Conservation (phyloP, 768 basidiomycete species). For the Suillus bovinus region DNA sequence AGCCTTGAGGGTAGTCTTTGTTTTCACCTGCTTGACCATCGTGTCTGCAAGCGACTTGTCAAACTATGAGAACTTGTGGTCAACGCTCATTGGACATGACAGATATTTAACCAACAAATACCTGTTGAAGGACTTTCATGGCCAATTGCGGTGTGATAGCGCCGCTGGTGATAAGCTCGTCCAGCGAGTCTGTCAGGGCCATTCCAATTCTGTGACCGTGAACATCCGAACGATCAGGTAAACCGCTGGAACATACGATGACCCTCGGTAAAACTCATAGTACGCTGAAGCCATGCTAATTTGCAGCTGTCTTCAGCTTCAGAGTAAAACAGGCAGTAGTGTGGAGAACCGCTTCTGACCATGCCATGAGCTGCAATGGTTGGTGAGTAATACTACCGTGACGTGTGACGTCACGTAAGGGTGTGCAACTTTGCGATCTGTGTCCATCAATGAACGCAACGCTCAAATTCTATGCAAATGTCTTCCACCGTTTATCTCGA, state of each 20-base stretch:
- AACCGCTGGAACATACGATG: conserved; percentile 61
- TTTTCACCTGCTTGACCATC: conserved; percentile 92
- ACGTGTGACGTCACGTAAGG: conserved; percentile 26
- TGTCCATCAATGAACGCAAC: not conserved
- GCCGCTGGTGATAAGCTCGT: conserved; percentile 96
- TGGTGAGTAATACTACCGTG: conserved; percentile 14
- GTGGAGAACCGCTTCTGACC: conserved; percentile 3
- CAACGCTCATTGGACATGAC: conserved; percentile 3
- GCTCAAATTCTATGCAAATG: not conserved
- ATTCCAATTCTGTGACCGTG: conserved; percentile 79
- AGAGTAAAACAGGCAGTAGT: conserved; percentile 5
- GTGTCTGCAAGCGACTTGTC: conserved; percentile 94
- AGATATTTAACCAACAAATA: conserved; percentile 32
- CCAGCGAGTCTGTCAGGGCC: conserved; percentile 96
- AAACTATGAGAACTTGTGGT: conserved; percentile 55
- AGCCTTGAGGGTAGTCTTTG: conserved; percentile 92
- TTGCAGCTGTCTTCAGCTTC: conserved; percentile 11
- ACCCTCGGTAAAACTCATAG: conserved; percentile 92
- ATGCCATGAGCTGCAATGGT: conserved; percentile 6
- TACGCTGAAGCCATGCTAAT: conserved; percentile 74
- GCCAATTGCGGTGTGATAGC: conserved; percentile 97
- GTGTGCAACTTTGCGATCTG: conserved; percentile 22
- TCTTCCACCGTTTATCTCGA: conserved; percentile 37
- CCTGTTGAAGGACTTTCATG: conserved; percentile 99
- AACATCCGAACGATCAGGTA: conserved; percentile 1